phyloP scores from a whole-genome alignment of 2,329 filamentous ascomycete genomes.

The Stenocarpella maydis region DNA sequence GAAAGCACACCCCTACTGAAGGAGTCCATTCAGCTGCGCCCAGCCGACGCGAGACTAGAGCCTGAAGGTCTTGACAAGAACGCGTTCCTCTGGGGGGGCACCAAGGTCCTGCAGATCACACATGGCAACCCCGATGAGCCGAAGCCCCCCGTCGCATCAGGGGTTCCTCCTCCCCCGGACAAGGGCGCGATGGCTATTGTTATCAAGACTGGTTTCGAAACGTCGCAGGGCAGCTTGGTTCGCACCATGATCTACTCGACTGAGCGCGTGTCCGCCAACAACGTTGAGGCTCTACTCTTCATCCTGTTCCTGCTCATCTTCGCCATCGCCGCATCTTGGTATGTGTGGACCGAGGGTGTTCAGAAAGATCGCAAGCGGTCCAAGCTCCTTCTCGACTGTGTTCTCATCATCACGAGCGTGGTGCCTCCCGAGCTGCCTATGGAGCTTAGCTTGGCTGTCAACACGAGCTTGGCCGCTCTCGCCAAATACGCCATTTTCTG shows the following conservation, averaged over 20 bases:
- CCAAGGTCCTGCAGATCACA: conserved; percentile 94
- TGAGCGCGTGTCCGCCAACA: conserved; percentile 98
- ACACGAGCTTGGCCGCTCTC: conserved; percentile 92
- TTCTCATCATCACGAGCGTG: conserved; percentile 97
- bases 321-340: conserved; percentile 97
- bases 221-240: conserved; percentile 95
- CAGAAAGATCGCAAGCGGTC: conserved; percentile 94
- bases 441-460: conserved; percentile 97
- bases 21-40: conserved; percentile 91
- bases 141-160: conserved; percentile 74
- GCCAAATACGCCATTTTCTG: conserved; percentile 98
- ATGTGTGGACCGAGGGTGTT: conserved; percentile 98
- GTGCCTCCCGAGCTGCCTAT: conserved; percentile 98
- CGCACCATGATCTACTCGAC: conserved; percentile 99
- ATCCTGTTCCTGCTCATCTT: conserved; percentile 97
- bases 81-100: conserved; percentile 94
- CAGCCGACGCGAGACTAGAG: conserved; percentile 81
- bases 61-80: conserved; percentile 96
- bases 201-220: conserved; percentile 98
- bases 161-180: conserved; percentile 86
- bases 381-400: conserved; percentile 95
- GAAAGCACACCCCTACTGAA: conserved; percentile 97
- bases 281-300: conserved; percentile 94
- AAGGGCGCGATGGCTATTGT: conserved; percentile 94
- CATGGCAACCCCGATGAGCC: conserved; percentile 84